These are phyloP conservation scores for Scleroderma citrinum DNA, from an alignment of 768 basidiomycete genomes.

Conservation along the genomic window DNA sequence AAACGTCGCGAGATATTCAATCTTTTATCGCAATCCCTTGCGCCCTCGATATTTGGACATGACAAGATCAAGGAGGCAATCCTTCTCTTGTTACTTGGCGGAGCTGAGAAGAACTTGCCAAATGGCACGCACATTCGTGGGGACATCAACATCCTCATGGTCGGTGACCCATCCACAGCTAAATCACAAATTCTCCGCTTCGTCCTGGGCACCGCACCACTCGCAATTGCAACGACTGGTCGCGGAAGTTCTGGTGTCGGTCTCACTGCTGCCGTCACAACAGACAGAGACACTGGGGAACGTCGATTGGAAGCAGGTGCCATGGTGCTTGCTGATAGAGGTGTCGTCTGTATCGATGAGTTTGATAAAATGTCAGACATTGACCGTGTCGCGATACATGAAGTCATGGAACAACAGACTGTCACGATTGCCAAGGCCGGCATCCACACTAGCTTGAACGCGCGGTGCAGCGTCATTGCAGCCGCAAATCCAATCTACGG, in stretches of 20 bases:
- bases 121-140: slow-evolving; percentile 99
- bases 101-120: slow-evolving; percentile 94
- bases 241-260: slow-evolving; percentile 98
- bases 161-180: slow-evolving; percentile 98
- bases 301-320: slow-evolving; percentile 96
- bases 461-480: slow-evolving; percentile 94
- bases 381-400: slow-evolving; percentile 98
- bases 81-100: slow-evolving; percentile 87
- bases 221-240: slow-evolving; percentile 98
- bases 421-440: slow-evolving; percentile 99
- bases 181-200: slow-evolving; percentile 96
- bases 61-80: slow-evolving; percentile 95
- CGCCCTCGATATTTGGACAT: slow-evolving; percentile 95
- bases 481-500: slow-evolving; percentile 99
- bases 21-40: slow-evolving; percentile 89
- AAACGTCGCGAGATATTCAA: slow-evolving; percentile 84
- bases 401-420: slow-evolving; percentile 99
- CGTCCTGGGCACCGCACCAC: slow-evolving; percentile 89
- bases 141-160: slow-evolving; percentile 99
- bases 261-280: slow-evolving; percentile 97
- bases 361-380: slow-evolving; percentile 99
- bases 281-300: slow-evolving; percentile 96
- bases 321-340: slow-evolving; percentile 98
- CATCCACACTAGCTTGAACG: slow-evolving; percentile 97
- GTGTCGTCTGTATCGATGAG: slow-evolving; percentile 99